Base-by-base conservation (phyloP, 768 basidiomycete genomes). In the Mycena alexandri region DNA sequence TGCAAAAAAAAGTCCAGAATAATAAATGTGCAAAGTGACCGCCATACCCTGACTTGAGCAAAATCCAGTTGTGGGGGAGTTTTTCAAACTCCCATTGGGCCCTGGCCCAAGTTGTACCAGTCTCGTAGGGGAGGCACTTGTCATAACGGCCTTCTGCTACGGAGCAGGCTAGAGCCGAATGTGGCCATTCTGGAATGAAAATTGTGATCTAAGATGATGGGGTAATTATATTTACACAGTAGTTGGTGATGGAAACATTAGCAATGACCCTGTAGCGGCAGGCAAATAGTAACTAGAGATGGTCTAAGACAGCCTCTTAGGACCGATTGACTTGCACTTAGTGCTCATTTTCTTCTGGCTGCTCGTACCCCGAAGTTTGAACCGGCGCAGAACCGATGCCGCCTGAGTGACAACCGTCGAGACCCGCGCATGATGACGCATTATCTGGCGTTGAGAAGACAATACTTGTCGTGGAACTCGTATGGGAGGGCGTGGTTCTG, bases 361-460 rank as follows among this genome's bases (percentile, higher is more conserved):
- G 38, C 52, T 54, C 52, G 34, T 54, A 54, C 52, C 52, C 43
- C n/a, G 55, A 56, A 56, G 55, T 56, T 56, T 56, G 55, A 56
- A 56, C 55, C 41, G 42, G 41, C 54, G 54, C 54, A 55, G 42
- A 55, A 55, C 38, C 38, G 54, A 38, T 56, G 55, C 55, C 42
- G 55, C 55, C 55, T 43, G 41, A 56, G 55, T 56, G 41, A 43
- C 55, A 56, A 46, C 42, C 55, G 42, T 57, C 55, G 33, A 58
- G 57, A 58, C 57, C 57, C 46, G 57, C 29, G 3, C 29, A 58
- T 58, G 43, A 58, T 58, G 46, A 58, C 57, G 22, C 57, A 36
- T 58, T 34, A 24, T 58, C 57, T 58, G 57, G n/a, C 43, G 57
- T 58, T 25, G 43, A 58, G 57, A 58, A 29, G 29, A 29, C 29